These are phyloP conservation scores for Elymus sibiricus DNA, from an alignment of 176 grass and related monocot species.

Conservation along the genomic window DNA sequence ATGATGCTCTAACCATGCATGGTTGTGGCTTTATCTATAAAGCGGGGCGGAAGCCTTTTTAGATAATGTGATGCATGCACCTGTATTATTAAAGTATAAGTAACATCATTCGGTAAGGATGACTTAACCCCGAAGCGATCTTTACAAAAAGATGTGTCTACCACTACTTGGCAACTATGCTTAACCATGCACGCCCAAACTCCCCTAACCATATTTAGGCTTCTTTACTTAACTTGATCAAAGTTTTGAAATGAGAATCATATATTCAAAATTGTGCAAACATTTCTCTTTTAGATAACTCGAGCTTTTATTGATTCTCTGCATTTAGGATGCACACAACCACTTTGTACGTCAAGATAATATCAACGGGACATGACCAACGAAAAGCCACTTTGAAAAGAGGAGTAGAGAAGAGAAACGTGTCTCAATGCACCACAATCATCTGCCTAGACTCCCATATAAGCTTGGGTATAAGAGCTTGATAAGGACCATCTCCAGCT, in stretches of 20 bases:
- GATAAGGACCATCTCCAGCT: background rate
- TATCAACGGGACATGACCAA: background rate
- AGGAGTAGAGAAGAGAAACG: background rate
- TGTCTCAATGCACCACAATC: background rate
- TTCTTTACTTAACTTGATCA: background rate
- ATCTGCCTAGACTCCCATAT: background rate
- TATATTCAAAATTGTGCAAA: background rate
- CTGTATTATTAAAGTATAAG: too few relatives aligned
- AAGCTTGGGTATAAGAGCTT: background rate
- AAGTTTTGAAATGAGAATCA: background rate
- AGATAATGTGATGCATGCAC: too few relatives aligned
- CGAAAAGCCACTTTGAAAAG: background rate
- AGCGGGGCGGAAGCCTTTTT: too few relatives aligned
- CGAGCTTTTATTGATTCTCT: background rate
- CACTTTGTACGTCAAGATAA: background rate
- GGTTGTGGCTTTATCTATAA: too few relatives aligned
- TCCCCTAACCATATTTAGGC: background rate
- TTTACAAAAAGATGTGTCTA: background rate
- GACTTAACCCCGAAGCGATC: background rate
- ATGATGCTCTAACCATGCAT: too few relatives aligned
- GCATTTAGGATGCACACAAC: too few relatives aligned
- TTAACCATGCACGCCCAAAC: background rate
- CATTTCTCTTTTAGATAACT: background rate
- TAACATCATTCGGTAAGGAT: background rate
- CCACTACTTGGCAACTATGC: background rate